phyloP scores from a whole-genome alignment of 139 green algal genomes.

The Chlorella sp. region DNA sequence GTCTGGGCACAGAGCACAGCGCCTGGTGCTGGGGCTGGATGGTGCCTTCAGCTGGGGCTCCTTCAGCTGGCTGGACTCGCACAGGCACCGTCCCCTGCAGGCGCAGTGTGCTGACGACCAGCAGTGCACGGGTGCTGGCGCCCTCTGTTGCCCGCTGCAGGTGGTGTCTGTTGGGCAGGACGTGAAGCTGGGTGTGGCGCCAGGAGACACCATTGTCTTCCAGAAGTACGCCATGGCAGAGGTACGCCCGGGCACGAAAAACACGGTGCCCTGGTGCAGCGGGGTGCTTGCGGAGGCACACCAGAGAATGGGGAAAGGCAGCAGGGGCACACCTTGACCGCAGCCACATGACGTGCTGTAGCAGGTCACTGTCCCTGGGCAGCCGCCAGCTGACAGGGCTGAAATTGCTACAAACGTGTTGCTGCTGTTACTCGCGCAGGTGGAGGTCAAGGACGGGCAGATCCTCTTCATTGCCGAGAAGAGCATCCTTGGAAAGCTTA shows the following conservation, averaged over 20 bases:
- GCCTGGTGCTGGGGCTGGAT: too few relatives aligned
- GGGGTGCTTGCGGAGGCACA: neutral
- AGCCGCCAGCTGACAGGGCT: too few relatives aligned
- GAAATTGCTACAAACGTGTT: too few relatives aligned
- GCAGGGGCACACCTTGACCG: neutral
- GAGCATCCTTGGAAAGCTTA: conserved; percentile 34
- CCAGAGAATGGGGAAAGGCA: neutral
- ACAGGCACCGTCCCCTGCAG: too few relatives aligned
- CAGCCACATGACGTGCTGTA: neutral
- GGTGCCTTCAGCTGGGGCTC: too few relatives aligned
- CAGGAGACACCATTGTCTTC: conserved; percentile 47
- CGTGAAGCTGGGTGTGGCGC: conserved; percentile 26
- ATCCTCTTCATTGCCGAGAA: conserved; percentile 56
- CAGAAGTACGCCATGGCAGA: conserved; percentile 57
- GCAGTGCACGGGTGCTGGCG: neutral
- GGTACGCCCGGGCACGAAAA: neutral
- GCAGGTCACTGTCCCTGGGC: neutral
- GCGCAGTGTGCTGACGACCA: neutral
- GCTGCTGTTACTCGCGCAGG: too few relatives aligned
- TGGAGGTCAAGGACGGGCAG: conserved; percentile 52
- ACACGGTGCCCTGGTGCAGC: neutral
- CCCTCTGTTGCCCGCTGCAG: conserved; percentile 10
- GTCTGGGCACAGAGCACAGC: too few relatives aligned
- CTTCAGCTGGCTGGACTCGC: too few relatives aligned
- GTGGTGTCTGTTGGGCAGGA: conserved; percentile 39